phyloP scores from a whole-genome alignment of 2,329 filamentous ascomycete genomes.

The Alternaria gansuensis region DNA sequence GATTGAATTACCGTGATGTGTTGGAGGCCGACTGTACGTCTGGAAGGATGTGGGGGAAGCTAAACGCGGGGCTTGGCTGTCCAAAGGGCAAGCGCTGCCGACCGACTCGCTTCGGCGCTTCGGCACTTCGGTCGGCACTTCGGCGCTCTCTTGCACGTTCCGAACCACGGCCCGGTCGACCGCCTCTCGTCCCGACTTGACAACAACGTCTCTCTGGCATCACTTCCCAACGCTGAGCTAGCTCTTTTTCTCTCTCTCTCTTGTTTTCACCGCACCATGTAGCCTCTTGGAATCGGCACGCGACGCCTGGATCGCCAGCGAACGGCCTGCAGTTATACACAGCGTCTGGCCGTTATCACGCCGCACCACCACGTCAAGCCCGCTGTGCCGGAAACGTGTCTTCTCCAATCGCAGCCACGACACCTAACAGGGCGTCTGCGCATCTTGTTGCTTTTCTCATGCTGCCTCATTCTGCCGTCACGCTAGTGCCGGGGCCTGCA shows the following conservation, averaged over 20 bases:
- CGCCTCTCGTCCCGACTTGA: conserved; percentile 11
- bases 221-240: conserved; percentile 8
- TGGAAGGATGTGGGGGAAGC: conserved; percentile 18
- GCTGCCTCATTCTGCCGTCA: conserved; percentile 3
- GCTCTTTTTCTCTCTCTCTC: not conserved
- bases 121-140: conserved; percentile 6
- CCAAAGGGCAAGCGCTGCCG: conserved; percentile 9
- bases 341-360: conserved; percentile 6
- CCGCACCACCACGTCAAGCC: conserved; percentile 13
- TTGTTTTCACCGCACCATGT: conserved; percentile 15
- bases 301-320: not conserved
- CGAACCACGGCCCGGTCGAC: conserved; percentile 14
- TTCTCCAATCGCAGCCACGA: conserved; percentile 5
- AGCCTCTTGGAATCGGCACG: not conserved
- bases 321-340: conserved; percentile 1
- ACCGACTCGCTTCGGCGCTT: conserved; percentile 13
- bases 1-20: conserved; percentile 5
- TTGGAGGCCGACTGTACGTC: conserved; percentile 11
- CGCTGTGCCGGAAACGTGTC: conserved; percentile 5
- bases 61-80: conserved; percentile 22
- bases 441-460: conserved; percentile 2
- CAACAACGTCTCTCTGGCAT: conserved; percentile 5
- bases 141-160: not conserved
- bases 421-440: not conserved
- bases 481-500: conserved; percentile 11